Conservation (phyloP, 192 early-diverging fungal species). For the Helicostylum pulchrum region DNA sequence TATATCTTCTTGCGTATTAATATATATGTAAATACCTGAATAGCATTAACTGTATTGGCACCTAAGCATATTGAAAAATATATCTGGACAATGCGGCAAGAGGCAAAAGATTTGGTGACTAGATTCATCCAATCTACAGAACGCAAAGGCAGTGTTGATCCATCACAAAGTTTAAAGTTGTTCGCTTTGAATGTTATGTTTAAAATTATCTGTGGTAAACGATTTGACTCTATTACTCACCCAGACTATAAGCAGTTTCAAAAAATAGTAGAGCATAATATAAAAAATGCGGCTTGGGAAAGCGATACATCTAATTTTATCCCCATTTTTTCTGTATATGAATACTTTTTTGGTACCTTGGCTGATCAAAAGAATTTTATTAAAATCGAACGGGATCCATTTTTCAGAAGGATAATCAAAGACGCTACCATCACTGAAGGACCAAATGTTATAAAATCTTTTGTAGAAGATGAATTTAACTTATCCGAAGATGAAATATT, state of each 20-base stretch:
- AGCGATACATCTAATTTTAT: neutral
- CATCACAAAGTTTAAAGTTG: neutral
- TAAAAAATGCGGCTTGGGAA: neutral
- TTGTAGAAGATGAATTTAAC: neutral
- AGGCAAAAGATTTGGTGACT: neutral
- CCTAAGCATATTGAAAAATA: conserved; percentile 10
- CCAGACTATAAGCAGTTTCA: neutral
- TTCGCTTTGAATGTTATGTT: conserved; percentile 1
- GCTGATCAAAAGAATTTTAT: neutral
- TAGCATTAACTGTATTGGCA: neutral
- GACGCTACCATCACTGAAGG: neutral
- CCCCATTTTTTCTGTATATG: neutral
- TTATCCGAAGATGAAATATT: neutral
- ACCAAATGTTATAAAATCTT: neutral
- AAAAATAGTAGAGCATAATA: neutral
- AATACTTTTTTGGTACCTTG: neutral
- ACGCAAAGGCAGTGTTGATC: neutral
- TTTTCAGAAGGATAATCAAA: too few species aligned
- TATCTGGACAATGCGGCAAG: too few species aligned
- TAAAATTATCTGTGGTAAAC: neutral
- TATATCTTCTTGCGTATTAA: neutral
- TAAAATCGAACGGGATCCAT: neutral
- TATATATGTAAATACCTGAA: neutral
- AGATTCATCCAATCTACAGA: neutral
- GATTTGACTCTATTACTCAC: neutral